Evolutionary conservation across 305 asterid genomes (phyloP).

Genomic region (Fraxinus dipetala): DNA sequence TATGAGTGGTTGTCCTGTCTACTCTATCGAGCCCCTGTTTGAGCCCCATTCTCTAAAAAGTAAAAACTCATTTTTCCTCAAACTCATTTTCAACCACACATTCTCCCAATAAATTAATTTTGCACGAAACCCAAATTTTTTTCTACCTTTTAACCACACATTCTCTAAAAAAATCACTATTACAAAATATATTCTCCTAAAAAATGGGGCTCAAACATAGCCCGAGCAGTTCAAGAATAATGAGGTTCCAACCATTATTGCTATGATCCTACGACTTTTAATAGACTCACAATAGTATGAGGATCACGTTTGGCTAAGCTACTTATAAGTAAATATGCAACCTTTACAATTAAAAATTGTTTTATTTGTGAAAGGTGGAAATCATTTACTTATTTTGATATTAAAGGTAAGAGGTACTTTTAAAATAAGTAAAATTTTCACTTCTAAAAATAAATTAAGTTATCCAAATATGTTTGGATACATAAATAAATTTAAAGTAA

Average conservation of each 20-base stretch:
- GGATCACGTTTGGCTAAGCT: background rate
- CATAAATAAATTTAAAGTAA: background rate
- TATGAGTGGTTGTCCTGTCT: background rate
- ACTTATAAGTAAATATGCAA: background rate
- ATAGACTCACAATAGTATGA: background rate
- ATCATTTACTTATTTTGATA: background rate
- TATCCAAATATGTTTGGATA: background rate
- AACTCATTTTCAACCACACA: background rate
- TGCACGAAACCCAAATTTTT: background rate
- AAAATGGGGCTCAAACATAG: background rate
- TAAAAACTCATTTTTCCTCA: background rate
- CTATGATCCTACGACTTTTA: background rate
- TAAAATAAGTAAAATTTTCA: background rate
- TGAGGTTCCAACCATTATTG: background rate
- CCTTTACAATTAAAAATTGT: background rate
- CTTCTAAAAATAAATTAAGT: background rate
- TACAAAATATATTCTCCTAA: background rate
- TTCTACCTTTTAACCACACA: too few species aligned
- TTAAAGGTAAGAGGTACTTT: background rate
- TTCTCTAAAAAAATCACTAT: background rate
- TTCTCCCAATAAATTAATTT: background rate
- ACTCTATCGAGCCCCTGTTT: background rate
- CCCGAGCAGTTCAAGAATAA: slow-evolving; percentile 3
- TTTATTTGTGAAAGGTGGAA: background rate
- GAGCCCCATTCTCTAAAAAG: background rate